Percentiles rank a stretch among this genome's conserved stretches.
Evolutionary conservation across 345 rosid species (phyloP).

Genomic region (Linum lewisii): DNA sequence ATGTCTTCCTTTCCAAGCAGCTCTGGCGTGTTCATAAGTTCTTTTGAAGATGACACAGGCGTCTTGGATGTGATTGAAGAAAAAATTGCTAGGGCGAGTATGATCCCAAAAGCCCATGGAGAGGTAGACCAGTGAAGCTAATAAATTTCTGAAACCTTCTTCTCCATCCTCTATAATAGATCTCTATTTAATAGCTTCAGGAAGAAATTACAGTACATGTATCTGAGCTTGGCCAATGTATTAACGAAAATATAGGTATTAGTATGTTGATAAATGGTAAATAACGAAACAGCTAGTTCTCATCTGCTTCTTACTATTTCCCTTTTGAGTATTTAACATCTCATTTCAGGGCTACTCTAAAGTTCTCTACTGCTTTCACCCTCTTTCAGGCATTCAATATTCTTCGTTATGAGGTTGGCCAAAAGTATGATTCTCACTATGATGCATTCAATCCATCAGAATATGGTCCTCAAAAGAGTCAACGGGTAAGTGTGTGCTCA

Average conservation of each 20-base stretch:
- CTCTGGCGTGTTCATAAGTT: conserved; percentile 43
- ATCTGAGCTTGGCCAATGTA: no score
- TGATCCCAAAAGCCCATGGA: conserved; percentile 39
- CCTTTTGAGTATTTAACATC: conserved; percentile 22
- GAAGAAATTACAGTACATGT: no score
- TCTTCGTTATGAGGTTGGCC: conserved; percentile 74
- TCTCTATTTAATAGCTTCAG: background rate
- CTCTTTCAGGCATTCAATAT: conserved; percentile 81
- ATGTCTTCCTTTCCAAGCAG: conserved; percentile 27
- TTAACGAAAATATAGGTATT: no score
- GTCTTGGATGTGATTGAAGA: conserved; percentile 43
- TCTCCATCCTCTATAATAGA: background rate
- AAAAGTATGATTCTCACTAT: conserved; percentile 82
- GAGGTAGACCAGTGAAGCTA: conserved; percentile 33
- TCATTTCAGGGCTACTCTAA: conserved; percentile 28
- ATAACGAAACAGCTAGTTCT: background rate
- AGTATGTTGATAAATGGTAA: no score
- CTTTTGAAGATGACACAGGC: conserved; percentile 41
- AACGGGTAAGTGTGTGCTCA: conserved; percentile 34
- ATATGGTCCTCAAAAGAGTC: conserved; percentile 59
- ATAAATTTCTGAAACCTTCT: background rate
- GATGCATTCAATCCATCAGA: conserved; percentile 75
- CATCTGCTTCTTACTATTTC: conserved; percentile 3
- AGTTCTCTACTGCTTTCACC: conserved; percentile 29
- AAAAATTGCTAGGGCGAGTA: conserved; percentile 52